Conservation (phyloP, 495 filamentous ascomycete species). For the Tuber indicum region DNA sequence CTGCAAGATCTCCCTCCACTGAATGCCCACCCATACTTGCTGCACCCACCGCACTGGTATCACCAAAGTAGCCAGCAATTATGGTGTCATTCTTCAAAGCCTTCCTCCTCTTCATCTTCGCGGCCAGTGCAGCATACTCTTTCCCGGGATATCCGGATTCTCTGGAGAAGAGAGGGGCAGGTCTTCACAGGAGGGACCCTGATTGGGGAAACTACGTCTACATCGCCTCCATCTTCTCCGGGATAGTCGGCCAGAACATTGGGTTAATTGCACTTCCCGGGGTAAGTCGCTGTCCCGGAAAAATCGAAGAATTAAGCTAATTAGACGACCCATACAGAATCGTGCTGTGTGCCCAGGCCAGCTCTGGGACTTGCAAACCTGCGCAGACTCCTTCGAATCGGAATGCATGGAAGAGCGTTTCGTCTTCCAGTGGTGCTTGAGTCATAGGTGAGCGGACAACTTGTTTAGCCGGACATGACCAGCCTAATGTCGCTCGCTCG, state of each 20-base stretch:
- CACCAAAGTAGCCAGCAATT: slow-evolving; percentile 10
- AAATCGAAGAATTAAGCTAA: background rate
- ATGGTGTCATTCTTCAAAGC: slow-evolving; percentile 26
- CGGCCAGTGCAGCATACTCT: slow-evolving; percentile 4
- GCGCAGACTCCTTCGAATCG: slow-evolving; percentile 15
- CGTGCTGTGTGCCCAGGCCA: slow-evolving; percentile 18
- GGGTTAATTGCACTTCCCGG: slow-evolving; percentile 19
- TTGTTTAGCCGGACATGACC: background rate
- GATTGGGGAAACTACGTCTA: slow-evolving; percentile 36
- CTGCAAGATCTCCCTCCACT: background rate
- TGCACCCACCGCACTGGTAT: background rate
- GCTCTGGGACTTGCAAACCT: slow-evolving; percentile 20
- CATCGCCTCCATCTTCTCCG: slow-evolving; percentile 20
- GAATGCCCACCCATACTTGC: background rate
- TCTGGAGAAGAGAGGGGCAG: slow-evolving; percentile 1
- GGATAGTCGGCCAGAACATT: slow-evolving; percentile 24
- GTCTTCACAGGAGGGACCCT: slow-evolving; percentile 7
- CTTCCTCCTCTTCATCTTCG: slow-evolving; percentile 17
- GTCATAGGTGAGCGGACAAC: slow-evolving; percentile 13
- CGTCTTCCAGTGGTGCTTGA: slow-evolving; percentile 28
- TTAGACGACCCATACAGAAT: slow-evolving; percentile 13
- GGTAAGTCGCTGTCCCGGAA: slow-evolving; percentile 13
- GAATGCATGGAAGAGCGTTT: slow-evolving; percentile 31
- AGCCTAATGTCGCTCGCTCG: background rate
- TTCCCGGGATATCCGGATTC: background rate